phyloP scores from a whole-genome alignment of 192 early-diverging fungal species.

The Pilobolus umbonatus region DNA sequence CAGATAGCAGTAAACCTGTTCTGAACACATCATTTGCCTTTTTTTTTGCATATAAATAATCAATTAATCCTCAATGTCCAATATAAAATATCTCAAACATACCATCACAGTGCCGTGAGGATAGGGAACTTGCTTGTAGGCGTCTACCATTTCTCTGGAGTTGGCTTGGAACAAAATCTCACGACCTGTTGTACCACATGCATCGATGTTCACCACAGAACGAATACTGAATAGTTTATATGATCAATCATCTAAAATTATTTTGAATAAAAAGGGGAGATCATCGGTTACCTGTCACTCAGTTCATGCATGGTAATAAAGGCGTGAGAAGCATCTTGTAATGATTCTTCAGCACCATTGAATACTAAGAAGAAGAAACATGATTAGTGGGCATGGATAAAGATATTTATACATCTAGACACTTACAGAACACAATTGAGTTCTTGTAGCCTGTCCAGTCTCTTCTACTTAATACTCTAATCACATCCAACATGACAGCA shows the following conservation, averaged over 20 bases:
- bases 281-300: constrained; percentile 39
- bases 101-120: constrained; percentile 66
- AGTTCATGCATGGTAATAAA: constrained; percentile 60
- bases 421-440: constrained; percentile 53
- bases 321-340: constrained; percentile 72
- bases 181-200: constrained; percentile 58
- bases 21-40: constrained; percentile 53
- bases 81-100: background rate
- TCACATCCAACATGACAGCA: constrained; percentile 68
- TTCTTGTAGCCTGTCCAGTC: constrained; percentile 43
- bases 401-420: background rate
- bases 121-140: constrained; percentile 54
- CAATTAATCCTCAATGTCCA: background rate
- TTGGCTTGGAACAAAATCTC: constrained; percentile 77
- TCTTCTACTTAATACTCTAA: constrained; percentile 45
- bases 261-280: background rate
- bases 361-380: constrained; percentile 42
- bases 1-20: constrained; percentile 59
- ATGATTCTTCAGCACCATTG: constrained; percentile 73
- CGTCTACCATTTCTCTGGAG: constrained; percentile 60
- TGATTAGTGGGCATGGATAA: background rate
- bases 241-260: background rate
- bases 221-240: constrained; percentile 32
- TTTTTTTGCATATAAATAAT: background rate
- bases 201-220: constrained; percentile 74